A percentile compares a stretch with the other conserved stretches of the same genome.
Conservation (phyloP, 2,329 filamentous ascomycete genomes). For the Pseudohalonectria lignicola region DNA sequence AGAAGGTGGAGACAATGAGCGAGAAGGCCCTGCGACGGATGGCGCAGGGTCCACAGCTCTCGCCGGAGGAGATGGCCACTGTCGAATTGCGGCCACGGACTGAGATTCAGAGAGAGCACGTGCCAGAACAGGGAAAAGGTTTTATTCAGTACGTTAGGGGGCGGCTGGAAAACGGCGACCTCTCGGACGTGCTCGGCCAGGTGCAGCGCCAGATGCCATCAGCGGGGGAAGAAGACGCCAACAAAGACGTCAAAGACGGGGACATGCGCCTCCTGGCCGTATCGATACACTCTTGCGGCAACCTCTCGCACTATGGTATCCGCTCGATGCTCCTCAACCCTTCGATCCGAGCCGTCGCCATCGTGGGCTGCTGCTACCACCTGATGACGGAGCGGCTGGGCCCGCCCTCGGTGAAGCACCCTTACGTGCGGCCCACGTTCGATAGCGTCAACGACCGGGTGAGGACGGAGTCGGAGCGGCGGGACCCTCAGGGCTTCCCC, state of each 20-base stretch:
- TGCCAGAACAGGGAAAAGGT: slow-evolving; percentile 46
- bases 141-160: slow-evolving; percentile 71
- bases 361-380: slow-evolving; percentile 98
- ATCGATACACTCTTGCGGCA: slow-evolving; percentile 94
- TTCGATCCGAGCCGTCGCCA: slow-evolving; percentile 77
- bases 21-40: slow-evolving; percentile 24
- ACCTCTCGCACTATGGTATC: slow-evolving; percentile 90
- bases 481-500: slow-evolving; percentile 85
- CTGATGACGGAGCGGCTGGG: slow-evolving; percentile 83
- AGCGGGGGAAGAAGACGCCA: not conserved
- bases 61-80: slow-evolving; percentile 15
- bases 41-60: slow-evolving; percentile 16
- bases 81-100: slow-evolving; percentile 40
- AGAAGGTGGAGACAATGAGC: slow-evolving; percentile 22
- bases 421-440: slow-evolving; percentile 53
- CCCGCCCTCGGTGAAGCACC: slow-evolving; percentile 76
- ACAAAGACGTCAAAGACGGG: slow-evolving; percentile 10
- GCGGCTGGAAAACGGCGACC: slow-evolving; percentile 60
- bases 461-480: slow-evolving; percentile 54
- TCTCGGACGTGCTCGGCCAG: slow-evolving; percentile 54
- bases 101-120: slow-evolving; percentile 27
- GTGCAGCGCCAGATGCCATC: slow-evolving; percentile 33
- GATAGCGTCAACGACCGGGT: slow-evolving; percentile 60
- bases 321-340: slow-evolving; percentile 77
- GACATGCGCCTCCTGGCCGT: slow-evolving; percentile 65